Conservation (phyloP, 1,284 basidiomycete species). For the Leccinum cinnamomeum region DNA sequence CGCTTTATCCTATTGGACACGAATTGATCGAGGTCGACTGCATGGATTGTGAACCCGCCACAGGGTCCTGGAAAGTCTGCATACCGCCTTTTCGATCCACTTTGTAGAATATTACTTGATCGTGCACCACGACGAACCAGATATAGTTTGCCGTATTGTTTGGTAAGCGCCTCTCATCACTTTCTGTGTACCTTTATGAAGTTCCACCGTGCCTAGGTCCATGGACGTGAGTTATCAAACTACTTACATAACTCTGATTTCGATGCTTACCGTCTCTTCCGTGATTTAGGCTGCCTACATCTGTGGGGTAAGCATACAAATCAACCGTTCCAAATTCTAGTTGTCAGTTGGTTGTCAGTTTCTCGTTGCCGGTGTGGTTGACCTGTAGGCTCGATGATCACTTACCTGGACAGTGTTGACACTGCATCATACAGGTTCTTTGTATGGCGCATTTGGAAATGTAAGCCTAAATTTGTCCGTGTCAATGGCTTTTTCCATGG, state of each 20-base stretch:
- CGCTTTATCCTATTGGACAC: neutral
- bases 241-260: neutral
- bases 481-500: neutral
- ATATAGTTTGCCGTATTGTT: neutral
- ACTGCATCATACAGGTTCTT: constrained; percentile 4
- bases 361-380: constrained; percentile 2
- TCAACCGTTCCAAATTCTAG: neutral
- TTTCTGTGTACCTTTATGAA: neutral
- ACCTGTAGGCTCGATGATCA: constrained; percentile 4
- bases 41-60: neutral
- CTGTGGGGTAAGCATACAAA: constrained; percentile 3
- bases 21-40: neutral
- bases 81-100: constrained; percentile 12
- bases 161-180: constrained; percentile 1
- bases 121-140: constrained; percentile 3
- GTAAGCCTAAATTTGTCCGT: constrained; percentile 1
- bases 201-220: neutral
- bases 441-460: constrained; percentile 16
- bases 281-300: constrained; percentile 5
- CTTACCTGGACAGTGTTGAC: neutral
- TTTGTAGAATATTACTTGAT: constrained; percentile 13
- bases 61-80: constrained; percentile 8
- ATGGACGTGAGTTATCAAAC: constrained; percentile 4
- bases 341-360: constrained; percentile 2
- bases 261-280: neutral